These are phyloP conservation scores for Microbotryum silenes-acaulis DNA, from an alignment of 1,284 basidiomycete species.

Conservation along the genomic window DNA sequence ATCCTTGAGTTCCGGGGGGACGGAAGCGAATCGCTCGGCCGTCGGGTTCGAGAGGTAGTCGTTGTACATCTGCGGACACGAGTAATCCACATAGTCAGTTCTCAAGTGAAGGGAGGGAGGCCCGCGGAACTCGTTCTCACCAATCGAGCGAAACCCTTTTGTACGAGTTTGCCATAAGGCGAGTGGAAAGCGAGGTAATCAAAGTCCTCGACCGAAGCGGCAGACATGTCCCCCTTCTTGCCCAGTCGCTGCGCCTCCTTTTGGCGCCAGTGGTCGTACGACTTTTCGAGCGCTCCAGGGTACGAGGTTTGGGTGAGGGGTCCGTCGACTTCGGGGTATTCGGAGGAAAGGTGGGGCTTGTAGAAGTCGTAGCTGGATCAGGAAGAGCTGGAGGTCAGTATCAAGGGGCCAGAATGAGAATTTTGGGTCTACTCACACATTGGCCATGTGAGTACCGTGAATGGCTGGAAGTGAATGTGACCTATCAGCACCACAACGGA, in stretches of 20 bases:
- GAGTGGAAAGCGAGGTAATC: slow-evolving; percentile 48
- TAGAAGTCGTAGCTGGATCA: slow-evolving; percentile 62
- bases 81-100: background rate
- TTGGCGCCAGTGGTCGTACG: slow-evolving; percentile 77
- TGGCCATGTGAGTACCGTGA: slow-evolving; percentile 95
- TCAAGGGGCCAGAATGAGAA: background rate
- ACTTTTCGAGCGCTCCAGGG: slow-evolving; percentile 83
- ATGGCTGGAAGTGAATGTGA: slow-evolving; percentile 53
- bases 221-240: slow-evolving; percentile 20
- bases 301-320: slow-evolving; percentile 94
- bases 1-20: slow-evolving; percentile 63
- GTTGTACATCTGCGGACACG: slow-evolving; percentile 56
- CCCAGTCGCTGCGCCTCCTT: slow-evolving; percentile 53
- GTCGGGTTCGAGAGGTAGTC: slow-evolving; percentile 80
- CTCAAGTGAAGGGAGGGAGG: background rate
- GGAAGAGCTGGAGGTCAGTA: background rate
- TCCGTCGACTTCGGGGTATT: slow-evolving; percentile 95
- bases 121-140: slow-evolving; percentile 34
- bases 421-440: slow-evolving; percentile 57
- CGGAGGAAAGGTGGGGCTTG: slow-evolving; percentile 86
- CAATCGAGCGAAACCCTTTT: slow-evolving; percentile 92
- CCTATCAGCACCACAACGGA: no score
- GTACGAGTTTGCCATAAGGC: slow-evolving; percentile 96
- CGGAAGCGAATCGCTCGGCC: slow-evolving; percentile 62
- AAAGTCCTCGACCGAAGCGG: slow-evolving; percentile 39